Base-by-base conservation (phyloP, 257 asterid species). In the Solanum commersonii region DNA sequence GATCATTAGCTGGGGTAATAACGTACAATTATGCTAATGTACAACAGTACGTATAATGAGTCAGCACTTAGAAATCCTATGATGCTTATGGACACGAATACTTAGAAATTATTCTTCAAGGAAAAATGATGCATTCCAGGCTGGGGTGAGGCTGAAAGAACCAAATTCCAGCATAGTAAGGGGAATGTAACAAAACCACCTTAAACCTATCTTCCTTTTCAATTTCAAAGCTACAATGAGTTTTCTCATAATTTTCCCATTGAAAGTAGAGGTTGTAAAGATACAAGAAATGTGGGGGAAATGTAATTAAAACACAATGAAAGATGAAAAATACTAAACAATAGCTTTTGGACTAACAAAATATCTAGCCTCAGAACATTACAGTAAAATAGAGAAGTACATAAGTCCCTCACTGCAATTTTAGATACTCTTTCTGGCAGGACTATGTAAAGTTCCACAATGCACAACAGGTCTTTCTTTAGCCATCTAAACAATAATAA, bases 281-380 rank as follows among this genome's bases (percentile, higher is more conserved):
- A 82, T 82, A 49, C 86, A 82, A 49, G 86, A 31, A 38, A 65
- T 16, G 11, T 59, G 87, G 78, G 67, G 3, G 10, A 29, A 63
- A 70, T 34, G 77, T 68, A 49, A 72, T 31, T 44, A 72, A 31
- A 44, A 86, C 78, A 46, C 88, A 12, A 86, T 20, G 71, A 52
- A 85, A 88, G 86, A 44, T 70, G 74, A 88, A 84, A 84, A 89
- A 38, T 90, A 65, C 90, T 91, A 92, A 87, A 89, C 67, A 85
- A 91, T 91, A 89, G 52, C 81, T 71, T 90, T 70, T 70, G 86
- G 89, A 90, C 89, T 93, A 84, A 44, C 89, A 46, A 87, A 87
- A 89, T 89, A 86, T 86, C 91, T 91, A 87, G 72, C 83, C 88
- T 72, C 85, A 68, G 46, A 79, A 91, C 68, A 87, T 68, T 31